Conservation (phyloP, 2,329 filamentous ascomycete genomes). For the Alternaria conjuncta region DNA sequence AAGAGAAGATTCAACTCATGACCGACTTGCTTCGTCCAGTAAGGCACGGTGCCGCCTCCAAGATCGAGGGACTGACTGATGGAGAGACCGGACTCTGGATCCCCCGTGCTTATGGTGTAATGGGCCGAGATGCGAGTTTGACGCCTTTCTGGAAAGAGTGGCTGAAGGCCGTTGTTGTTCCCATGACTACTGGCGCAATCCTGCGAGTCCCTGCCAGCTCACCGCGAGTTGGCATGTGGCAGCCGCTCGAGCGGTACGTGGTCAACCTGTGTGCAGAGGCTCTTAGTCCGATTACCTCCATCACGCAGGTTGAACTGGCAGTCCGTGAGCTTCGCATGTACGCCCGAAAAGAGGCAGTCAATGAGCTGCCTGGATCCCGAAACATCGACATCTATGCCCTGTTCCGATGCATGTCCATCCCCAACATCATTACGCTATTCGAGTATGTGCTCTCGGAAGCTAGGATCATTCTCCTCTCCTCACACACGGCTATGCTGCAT, state of each 20-base stretch:
- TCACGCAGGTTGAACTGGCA: conserved; percentile 92
- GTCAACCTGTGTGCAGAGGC: conserved; percentile 97
- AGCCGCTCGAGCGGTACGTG: conserved; percentile 94
- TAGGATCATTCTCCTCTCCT: conserved; percentile 93
- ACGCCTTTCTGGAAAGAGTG: conserved; percentile 98
- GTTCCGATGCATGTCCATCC: conserved; percentile 86
- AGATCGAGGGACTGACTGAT: conserved; percentile 94
- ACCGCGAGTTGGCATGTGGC: conserved; percentile 90
- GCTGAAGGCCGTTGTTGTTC: conserved; percentile 90
- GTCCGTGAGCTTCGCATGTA: conserved; percentile 90
- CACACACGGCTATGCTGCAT: conserved; percentile 95
- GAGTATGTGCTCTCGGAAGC: conserved; percentile 94
- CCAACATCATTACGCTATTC: conserved; percentile 90
- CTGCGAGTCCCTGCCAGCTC: conserved; percentile 86
- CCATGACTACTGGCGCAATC: conserved; percentile 89
- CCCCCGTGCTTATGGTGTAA: conserved; percentile 88
- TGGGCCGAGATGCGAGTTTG: conserved; percentile 82
- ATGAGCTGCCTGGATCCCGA: conserved; percentile 90
- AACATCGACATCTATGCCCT: conserved; percentile 92
- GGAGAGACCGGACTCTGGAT: conserved; percentile 97
- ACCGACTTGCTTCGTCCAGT: conserved; percentile 92
- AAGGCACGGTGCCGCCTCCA: conserved; percentile 91
- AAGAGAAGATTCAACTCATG: conserved; percentile 98
- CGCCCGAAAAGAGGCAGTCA: conserved; percentile 87
- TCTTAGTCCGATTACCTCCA: conserved; percentile 87